Base-by-base conservation (phyloP, 306 rosid species). In the Prinsepia uniflora region DNA sequence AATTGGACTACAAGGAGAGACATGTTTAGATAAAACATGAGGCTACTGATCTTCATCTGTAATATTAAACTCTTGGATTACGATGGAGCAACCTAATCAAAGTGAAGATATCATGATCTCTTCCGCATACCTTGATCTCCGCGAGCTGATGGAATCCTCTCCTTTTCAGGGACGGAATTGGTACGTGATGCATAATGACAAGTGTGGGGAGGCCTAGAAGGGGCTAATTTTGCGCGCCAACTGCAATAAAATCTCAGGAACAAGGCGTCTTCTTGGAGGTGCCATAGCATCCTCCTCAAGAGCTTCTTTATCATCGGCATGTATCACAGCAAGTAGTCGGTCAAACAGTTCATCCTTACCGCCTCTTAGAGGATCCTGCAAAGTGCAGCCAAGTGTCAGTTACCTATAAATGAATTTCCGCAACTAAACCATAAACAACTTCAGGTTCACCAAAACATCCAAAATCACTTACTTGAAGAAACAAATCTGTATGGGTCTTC, bases 401-500 rank as follows among this genome's bases (percentile, higher is more conserved):
- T 65, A 36, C 15, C 1, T 9, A 62, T 54, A 5, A 9, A 52
- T 0, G 13, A 19, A 66, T 48, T 58, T 12, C 8, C 2, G 18
- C 5, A 18, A 6, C 53, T 18, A 50, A 34, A 62, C 65, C 15
- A 1, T 61, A 13, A 39, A 39, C 6, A 0, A 61, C 4, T 13
- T 4, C 14, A 1, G 8, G 6, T 68, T 7, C 49, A 19, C 18
- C 41, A 46, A 47, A 48, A 49, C 45, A 22, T 52, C 52, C 17
- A 10, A 61, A 49, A 36, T 52, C 63, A 78, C 90, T 80, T 85
- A 89, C 99, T 78, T 95, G 96, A 64, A 95, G 84, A 82, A 95
- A 95, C 87, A 95, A 78, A 85, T 95, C 99, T 68, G 99, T 95
- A 83, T 95, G 99, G 40, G 86, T 89, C 85, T 95, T 91, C 40